Conservation (phyloP, 2,329 filamentous ascomycete species). For the Fusarium camptoceras region DNA sequence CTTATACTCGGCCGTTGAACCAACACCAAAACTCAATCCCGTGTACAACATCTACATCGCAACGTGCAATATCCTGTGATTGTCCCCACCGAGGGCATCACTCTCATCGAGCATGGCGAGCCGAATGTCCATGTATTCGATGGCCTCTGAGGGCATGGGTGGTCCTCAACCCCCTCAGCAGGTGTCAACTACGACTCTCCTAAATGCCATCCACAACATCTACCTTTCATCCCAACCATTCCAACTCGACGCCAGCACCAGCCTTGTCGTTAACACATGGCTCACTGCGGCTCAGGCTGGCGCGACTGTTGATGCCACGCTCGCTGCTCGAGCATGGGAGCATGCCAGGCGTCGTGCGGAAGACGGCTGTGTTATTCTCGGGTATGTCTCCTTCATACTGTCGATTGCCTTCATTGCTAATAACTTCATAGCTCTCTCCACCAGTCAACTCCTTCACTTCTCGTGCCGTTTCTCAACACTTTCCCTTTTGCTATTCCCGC, state of each 20-base stretch:
- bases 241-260: conserved; percentile 87
- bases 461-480: conserved; percentile 82
- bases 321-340: conserved; percentile 91
- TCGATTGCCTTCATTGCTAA: conserved; percentile 20
- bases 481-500: conserved; percentile 84
- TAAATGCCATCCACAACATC: conserved; percentile 91
- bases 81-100: conserved; percentile 55
- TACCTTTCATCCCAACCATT: conserved; percentile 88
- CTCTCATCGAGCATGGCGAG: conserved; percentile 64
- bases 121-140: conserved; percentile 77
- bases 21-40: conserved; percentile 9
- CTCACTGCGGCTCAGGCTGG: conserved; percentile 80
- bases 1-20: conserved; percentile 25
- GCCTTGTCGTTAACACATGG: conserved; percentile 95
- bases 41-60: conserved; percentile 31
- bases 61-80: conserved; percentile 47
- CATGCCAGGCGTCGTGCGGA: conserved; percentile 94
- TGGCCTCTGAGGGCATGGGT: conserved; percentile 71
- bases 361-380: conserved; percentile 91
- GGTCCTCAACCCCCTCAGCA: conserved; percentile 81
- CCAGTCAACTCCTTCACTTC: conserved; percentile 84
- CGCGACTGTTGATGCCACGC: conserved; percentile 79
- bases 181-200: conserved; percentile 90
- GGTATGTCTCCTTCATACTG: conserved; percentile 66
- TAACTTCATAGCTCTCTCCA: conserved; percentile 80